These are phyloP conservation scores for Fagopyrum homotropicum DNA, from an alignment of 148 eudicot species.

Conservation along the genomic window DNA sequence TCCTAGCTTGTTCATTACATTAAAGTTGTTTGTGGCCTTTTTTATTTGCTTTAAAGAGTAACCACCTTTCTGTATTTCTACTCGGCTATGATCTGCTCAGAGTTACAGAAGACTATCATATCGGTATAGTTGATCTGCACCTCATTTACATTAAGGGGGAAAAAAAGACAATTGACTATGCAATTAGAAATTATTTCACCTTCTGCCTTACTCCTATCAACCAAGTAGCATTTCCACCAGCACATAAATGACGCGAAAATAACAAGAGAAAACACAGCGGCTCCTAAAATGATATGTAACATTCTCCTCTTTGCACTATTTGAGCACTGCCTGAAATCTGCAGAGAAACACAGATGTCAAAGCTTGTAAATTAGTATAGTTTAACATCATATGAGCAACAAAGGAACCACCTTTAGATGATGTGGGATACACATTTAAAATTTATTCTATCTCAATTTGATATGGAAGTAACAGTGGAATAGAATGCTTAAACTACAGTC, in stretches of 20 bases:
- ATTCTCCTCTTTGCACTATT: not conserved
- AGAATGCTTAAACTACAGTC: not conserved
- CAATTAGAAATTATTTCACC: not conserved
- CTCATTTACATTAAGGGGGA: not conserved
- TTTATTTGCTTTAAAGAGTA: slow-evolving; percentile 8
- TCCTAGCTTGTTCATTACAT: slow-evolving; percentile 36
- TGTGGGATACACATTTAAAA: too few relatives aligned
- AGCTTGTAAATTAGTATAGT: too few relatives aligned
- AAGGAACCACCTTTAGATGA: too few relatives aligned
- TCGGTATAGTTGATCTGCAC: not conserved
- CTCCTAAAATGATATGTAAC: slow-evolving; percentile 3
- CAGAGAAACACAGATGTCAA: not conserved
- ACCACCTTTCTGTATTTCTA: not conserved
- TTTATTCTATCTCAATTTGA: too few relatives aligned
- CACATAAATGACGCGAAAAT: not conserved
- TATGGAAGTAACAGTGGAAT: too few relatives aligned
- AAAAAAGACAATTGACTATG: not conserved
- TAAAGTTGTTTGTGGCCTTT: slow-evolving; percentile 3
- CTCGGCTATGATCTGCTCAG: not conserved
- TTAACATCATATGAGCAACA: too few relatives aligned
- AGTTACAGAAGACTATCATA: not conserved
- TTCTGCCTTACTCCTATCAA: not conserved
- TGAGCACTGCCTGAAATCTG: slow-evolving; percentile 14
- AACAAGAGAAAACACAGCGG: not conserved
- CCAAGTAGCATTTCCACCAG: slow-evolving; percentile 1